phyloP scores from a whole-genome alignment of 257 asterid species.

The Capsicum pubescens region DNA sequence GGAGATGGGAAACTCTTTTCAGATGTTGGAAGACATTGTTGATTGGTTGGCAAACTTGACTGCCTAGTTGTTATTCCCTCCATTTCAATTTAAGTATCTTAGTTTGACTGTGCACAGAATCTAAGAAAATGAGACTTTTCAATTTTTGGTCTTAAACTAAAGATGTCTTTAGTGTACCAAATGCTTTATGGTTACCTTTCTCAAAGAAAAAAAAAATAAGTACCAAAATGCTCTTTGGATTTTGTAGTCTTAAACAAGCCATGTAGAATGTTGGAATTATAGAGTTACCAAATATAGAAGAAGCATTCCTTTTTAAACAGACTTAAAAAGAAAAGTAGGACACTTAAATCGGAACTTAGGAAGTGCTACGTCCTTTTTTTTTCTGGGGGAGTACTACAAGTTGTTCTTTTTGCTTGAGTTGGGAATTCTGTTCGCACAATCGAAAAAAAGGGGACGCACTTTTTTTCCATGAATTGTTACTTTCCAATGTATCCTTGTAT shows the following conservation, averaged over 20 bases:
- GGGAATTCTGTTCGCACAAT: neutral
- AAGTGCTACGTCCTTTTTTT: neutral
- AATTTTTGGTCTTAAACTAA: neutral
- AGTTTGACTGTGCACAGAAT: neutral
- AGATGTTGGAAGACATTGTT: neutral
- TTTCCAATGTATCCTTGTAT: conserved; percentile 12
- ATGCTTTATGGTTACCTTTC: too few species aligned
- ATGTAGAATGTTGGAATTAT: too few species aligned
- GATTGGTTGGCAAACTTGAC: neutral
- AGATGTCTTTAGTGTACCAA: neutral
- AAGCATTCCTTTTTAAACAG: too few species aligned
- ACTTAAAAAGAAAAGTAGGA: neutral
- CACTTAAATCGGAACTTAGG: neutral
- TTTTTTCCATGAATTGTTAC: neutral
- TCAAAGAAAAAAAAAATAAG: neutral
- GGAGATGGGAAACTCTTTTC: neutral
- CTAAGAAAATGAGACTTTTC: neutral
- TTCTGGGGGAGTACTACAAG: neutral
- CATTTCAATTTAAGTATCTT: neutral
- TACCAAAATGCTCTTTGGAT: neutral
- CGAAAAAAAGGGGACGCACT: neutral
- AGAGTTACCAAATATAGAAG: too few species aligned
- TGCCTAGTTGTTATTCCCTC: neutral
- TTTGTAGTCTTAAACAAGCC: neutral
- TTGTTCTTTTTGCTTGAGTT: neutral